These are phyloP conservation scores for Acanthamoeba culbertsoni DNA, from an alignment of 208 protist species.

Conservation along the genomic window DNA sequence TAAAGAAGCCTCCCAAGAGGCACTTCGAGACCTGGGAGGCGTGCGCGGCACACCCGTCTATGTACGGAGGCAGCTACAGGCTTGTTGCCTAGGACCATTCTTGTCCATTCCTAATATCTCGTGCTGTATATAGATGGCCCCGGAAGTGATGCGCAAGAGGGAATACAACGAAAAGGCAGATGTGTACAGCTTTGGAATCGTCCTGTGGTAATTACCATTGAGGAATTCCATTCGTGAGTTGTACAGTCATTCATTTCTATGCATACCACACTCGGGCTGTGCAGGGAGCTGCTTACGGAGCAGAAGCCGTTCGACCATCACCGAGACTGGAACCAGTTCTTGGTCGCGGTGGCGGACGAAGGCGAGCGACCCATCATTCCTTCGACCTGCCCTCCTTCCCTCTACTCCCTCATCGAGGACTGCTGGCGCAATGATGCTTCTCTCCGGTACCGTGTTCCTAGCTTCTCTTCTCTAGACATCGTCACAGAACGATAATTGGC, in stretches of 20 bases:
- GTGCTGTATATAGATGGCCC: slow-evolving; percentile 9
- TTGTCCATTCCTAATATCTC: neutral
- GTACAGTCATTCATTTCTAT: too few species aligned
- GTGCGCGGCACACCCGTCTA: slow-evolving; percentile 7
- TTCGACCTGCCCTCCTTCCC: neutral
- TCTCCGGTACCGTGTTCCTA: neutral
- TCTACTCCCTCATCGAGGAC: slow-evolving; percentile 37
- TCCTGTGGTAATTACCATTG: neutral
- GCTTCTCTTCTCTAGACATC: neutral
- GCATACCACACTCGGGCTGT: neutral
- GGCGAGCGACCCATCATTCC: slow-evolving; percentile 47
- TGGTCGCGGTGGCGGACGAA: neutral
- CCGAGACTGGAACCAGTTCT: neutral
- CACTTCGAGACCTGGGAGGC: neutral
- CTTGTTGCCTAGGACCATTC: too few species aligned
- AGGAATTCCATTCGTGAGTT: neutral
- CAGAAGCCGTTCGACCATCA: slow-evolving; percentile 37
- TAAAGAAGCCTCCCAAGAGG: slow-evolving; percentile 1
- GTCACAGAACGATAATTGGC: neutral
- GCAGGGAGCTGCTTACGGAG: slow-evolving; percentile 40
- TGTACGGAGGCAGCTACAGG: too few species aligned
- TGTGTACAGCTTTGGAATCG: slow-evolving; percentile 7
- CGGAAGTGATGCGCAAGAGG: slow-evolving; percentile 26
- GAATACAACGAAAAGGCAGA: slow-evolving; percentile 55
- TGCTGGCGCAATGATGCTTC: slow-evolving; percentile 28